Conservation (phyloP, 139 green algal species). For the Ulvella scutata region DNA sequence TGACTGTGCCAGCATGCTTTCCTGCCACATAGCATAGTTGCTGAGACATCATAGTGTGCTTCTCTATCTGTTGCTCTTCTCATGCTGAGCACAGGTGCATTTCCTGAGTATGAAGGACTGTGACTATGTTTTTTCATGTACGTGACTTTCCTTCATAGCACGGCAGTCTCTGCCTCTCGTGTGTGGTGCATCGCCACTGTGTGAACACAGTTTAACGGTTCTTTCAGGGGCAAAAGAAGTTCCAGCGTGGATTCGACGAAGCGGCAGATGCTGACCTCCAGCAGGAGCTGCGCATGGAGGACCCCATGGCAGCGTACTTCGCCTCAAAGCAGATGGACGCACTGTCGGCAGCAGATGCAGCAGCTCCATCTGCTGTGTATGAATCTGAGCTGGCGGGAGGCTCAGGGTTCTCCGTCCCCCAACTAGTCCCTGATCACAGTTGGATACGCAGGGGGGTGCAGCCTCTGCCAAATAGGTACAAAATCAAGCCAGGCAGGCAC, state of each 20-base stretch:
- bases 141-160: no score
- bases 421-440: slow-evolving; percentile 80
- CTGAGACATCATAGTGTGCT: background rate
- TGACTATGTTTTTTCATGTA: no score
- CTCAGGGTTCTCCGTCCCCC: slow-evolving; percentile 76
- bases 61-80: slow-evolving; percentile 33
- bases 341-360: background rate
- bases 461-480: slow-evolving; percentile 72
- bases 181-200: no score
- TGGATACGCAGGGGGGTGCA: slow-evolving; percentile 73
- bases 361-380: background rate
- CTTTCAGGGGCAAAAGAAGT: background rate
- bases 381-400: background rate
- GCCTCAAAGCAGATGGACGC: slow-evolving; percentile 11
- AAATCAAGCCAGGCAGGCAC: slow-evolving; percentile 81
- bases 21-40: background rate
- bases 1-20: background rate
- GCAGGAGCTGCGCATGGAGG: slow-evolving; percentile 50
- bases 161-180: no score
- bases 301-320: slow-evolving; percentile 76
- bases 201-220: background rate
- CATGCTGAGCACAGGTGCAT: slow-evolving; percentile 11
- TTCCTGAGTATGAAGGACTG: background rate
- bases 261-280: slow-evolving; percentile 41
- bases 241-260: slow-evolving; percentile 15